Evolutionary conservation across 306 rosid species (phyloP), one percentile per base, ranked within the genome.

Genomic region (Vigna mungo): DNA sequence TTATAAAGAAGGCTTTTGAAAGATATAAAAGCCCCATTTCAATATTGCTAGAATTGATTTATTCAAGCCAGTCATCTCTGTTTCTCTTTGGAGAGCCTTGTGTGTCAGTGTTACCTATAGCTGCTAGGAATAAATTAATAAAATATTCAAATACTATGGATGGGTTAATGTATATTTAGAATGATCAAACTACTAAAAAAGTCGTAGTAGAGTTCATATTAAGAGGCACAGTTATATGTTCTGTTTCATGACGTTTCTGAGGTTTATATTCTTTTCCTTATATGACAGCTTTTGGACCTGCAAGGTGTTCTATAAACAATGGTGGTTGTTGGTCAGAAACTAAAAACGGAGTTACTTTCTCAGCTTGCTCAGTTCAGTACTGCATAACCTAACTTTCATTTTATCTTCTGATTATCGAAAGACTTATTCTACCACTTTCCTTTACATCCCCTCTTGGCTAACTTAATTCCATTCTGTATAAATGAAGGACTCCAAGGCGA

Each of bases 281-380:
- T 68, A 76, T 78, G 37, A 84, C 94, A 95, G 99, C 96, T 79
- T 92, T 79, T 85, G 99, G 99, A 44, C 91, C 96, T 39, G 96
- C 99, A 71, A 92, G 99, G 82, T 95, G 99, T 59, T 47, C 96
- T 21, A 56, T 90, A 64, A 84, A 87, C 83, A 87, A 92, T 44
- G 99, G 99, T 69, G 97, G 97, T 17, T 95, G 99, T 82, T 95
- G 99, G 99, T 88, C 91, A 27, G 96, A 87, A 16, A 78, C 78
- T 48, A 87, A 15, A 84, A 41, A 90, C 9, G 85, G 75, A 76
- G 43, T 76, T 8, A 68, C 85, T 64, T 81, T 81, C 88, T 87
- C 99, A 1, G 97, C 99, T 77, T 95, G 99, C 86, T 92, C 92
- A 89, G 99, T 95, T 94, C 78, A 88, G 99, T 92, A 87, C 53